A percentile compares a stretch with the other conserved stretches of the same genome.
Evolutionary conservation across 1,284 basidiomycete genomes (phyloP).

Genomic region (Pyrrhoderma lamaoense): DNA sequence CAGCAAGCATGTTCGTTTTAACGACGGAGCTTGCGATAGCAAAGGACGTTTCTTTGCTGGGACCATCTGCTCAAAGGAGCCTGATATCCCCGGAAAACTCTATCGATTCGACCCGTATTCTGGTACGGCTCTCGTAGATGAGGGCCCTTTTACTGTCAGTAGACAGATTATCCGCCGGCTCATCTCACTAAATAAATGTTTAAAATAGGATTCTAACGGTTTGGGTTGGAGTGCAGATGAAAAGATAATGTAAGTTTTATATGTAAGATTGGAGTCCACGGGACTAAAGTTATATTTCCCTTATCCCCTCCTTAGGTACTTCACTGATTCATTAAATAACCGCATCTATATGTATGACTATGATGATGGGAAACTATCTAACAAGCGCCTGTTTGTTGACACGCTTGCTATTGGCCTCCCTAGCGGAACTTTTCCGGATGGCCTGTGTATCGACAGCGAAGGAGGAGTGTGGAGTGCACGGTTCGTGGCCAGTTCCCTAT

Average conservation of each 20-base stretch:
- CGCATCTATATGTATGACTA: conserved; percentile 63
- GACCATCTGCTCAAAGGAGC: conserved; percentile 45
- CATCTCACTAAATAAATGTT: not conserved
- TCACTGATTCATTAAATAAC: conserved; percentile 58
- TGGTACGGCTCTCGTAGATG: conserved; percentile 45
- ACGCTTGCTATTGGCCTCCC: conserved; percentile 45
- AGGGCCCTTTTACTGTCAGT: conserved; percentile 58
- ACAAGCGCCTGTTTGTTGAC: conserved; percentile 51
- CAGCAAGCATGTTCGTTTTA: conserved; percentile 47
- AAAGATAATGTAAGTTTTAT: conserved; percentile 43
- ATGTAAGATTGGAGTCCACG: conserved; percentile 1
- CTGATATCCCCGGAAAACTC: conserved; percentile 46
- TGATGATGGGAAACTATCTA: conserved; percentile 44
- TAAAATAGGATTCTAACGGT: conserved; percentile 53
- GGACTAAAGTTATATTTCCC: not conserved
- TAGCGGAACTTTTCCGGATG: conserved; percentile 48
- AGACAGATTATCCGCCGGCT: not conserved
- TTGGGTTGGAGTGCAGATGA: conserved; percentile 57
- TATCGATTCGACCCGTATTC: conserved; percentile 51
- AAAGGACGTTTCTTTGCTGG: conserved; percentile 60
- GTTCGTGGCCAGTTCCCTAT: conserved; percentile 28
- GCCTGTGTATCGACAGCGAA: conserved; percentile 55
- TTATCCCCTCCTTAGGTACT: conserved; percentile 39
- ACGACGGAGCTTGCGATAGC: conserved; percentile 62
- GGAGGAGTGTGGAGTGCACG: conserved; percentile 65